Percentiles rank a stretch among this genome's conserved stretches.
These are phyloP conservation scores for Raffaelea albimanens DNA, from an alignment of 2,329 filamentous ascomycete genomes.

Conservation along the genomic window DNA sequence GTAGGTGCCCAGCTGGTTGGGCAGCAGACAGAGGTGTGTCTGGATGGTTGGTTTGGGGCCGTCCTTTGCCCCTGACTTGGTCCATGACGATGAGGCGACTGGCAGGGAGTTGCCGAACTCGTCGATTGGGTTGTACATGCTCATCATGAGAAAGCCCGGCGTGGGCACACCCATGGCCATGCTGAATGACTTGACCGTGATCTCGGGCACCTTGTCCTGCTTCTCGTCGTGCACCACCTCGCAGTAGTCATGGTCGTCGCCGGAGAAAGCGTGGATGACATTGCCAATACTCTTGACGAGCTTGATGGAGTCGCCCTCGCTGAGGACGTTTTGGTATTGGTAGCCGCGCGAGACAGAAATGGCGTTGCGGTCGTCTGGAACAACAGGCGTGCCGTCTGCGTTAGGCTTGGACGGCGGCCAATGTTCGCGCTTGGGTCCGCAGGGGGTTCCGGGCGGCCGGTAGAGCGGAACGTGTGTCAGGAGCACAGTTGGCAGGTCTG, in stretches of 20 bases:
- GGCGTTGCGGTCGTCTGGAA: slow-evolving; percentile 63
- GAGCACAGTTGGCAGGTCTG: slow-evolving; percentile 75
- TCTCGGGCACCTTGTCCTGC: slow-evolving; percentile 61
- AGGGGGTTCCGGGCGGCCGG: slow-evolving; percentile 71
- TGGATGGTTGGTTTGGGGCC: slow-evolving; percentile 52
- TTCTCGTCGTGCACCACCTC: slow-evolving; percentile 70
- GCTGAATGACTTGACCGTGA: slow-evolving; percentile 89
- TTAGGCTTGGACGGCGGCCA: slow-evolving; percentile 62
- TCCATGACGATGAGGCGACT: slow-evolving; percentile 19
- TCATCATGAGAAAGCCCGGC: slow-evolving; percentile 81
- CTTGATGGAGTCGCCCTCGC: slow-evolving; percentile 62
- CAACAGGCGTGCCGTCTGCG: slow-evolving; percentile 39
- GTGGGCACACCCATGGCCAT: slow-evolving; percentile 93
- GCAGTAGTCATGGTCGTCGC: slow-evolving; percentile 97
- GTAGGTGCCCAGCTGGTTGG: slow-evolving; percentile 78
- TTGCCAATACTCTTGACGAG: slow-evolving; percentile 73
- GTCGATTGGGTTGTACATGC: slow-evolving; percentile 86
- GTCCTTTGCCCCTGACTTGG: neutral
- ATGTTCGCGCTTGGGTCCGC: slow-evolving; percentile 76
- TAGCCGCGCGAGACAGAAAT: slow-evolving; percentile 73
- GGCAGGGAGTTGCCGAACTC: slow-evolving; percentile 38
- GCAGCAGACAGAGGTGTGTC: slow-evolving; percentile 82
- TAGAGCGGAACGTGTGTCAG: slow-evolving; percentile 89
- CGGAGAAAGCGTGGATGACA: slow-evolving; percentile 79
- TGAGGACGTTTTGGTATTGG: slow-evolving; percentile 94